phyloP scores from a whole-genome alignment of 768 basidiomycete genomes.

The Termitomyces sp. region DNA sequence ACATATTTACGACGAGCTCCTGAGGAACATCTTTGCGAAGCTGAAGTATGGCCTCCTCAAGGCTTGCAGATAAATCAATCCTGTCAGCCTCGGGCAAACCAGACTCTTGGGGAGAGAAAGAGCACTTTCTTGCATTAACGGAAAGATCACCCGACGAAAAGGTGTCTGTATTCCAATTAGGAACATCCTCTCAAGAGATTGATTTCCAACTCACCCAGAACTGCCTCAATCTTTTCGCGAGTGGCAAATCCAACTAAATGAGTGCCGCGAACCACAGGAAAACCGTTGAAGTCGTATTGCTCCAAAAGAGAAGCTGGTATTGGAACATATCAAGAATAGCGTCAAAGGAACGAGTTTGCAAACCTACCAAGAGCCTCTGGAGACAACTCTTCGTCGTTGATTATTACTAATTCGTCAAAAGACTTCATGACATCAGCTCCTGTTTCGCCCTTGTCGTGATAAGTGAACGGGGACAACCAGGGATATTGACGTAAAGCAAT shows the following conservation, averaged over 20 bases:
- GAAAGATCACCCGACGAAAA: conserved; percentile 27
- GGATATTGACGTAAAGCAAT: conserved; percentile 69
- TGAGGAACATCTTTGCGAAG: conserved; percentile 67
- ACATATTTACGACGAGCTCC: conserved; percentile 70
- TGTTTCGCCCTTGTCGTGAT: conserved; percentile 61
- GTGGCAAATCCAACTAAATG: conserved; percentile 61
- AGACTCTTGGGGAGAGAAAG: conserved; percentile 33
- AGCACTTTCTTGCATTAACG: conserved; percentile 33
- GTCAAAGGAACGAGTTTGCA: not conserved
- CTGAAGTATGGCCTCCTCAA: conserved; percentile 54
- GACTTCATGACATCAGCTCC: conserved; percentile 62
- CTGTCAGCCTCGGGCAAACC: conserved; percentile 24
- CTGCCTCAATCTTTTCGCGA: conserved; percentile 44
- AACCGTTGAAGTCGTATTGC: conserved; percentile 52
- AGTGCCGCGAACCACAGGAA: conserved; percentile 54
- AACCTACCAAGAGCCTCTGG: conserved; percentile 45
- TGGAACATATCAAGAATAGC: not conserved
- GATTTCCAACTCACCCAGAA: conserved; percentile 27
- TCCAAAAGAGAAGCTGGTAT: conserved; percentile 36
- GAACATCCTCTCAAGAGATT: not conserved
- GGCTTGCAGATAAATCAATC: conserved; percentile 34
- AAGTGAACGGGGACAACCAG: conserved; percentile 64
- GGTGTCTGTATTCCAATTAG: conserved; percentile 17
- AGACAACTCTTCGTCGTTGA: conserved; percentile 46
- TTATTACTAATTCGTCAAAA: conserved; percentile 43